A percentile compares a stretch with the other conserved stretches of the same genome.
phyloP scores from a whole-genome alignment of 768 basidiomycete genomes.

The Imleria badia region DNA sequence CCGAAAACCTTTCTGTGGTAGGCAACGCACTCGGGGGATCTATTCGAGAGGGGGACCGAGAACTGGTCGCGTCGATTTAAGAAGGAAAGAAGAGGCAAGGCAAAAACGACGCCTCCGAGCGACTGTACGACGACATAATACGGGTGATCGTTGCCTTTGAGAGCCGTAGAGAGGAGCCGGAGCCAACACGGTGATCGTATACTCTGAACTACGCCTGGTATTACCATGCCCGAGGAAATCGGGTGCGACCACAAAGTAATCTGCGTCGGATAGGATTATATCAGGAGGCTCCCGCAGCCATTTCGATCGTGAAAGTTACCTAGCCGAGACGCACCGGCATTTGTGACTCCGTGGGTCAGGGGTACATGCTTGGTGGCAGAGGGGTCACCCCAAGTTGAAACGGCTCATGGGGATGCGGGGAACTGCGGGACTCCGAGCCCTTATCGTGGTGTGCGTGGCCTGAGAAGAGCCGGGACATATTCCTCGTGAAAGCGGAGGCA shows the following conservation, averaged over 20 bases:
- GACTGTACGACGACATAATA: slow-evolving; percentile 9
- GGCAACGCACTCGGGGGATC: too few relatives aligned
- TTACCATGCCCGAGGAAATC: slow-evolving; percentile 19
- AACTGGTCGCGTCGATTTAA: too few relatives aligned
- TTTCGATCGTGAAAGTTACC: not conserved
- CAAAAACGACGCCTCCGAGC: too few relatives aligned
- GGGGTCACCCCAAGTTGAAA: slow-evolving; percentile 18
- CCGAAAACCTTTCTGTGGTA: not conserved
- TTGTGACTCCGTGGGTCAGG: slow-evolving; percentile 19
- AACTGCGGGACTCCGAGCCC: not conserved
- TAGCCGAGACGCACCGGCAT: slow-evolving; percentile 5
- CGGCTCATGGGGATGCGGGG: not conserved
- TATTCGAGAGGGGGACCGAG: too few relatives aligned
- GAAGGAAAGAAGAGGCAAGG: too few relatives aligned
- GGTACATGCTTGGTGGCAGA: slow-evolving; percentile 11
- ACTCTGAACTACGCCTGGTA: too few relatives aligned
- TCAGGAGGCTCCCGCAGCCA: not conserved
- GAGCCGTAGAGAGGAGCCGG: not conserved
- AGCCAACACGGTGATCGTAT: slow-evolving; percentile 11
- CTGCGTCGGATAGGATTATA: slow-evolving; percentile 1
- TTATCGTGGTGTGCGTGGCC: not conserved
- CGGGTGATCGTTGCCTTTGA: not conserved
- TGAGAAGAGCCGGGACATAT: not conserved
- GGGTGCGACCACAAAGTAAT: slow-evolving; percentile 24
- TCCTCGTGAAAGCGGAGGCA: not conserved